These are phyloP conservation scores for Populus hybrid DNA, from an alignment of 441 rosid genomes.

Conservation along the genomic window DNA sequence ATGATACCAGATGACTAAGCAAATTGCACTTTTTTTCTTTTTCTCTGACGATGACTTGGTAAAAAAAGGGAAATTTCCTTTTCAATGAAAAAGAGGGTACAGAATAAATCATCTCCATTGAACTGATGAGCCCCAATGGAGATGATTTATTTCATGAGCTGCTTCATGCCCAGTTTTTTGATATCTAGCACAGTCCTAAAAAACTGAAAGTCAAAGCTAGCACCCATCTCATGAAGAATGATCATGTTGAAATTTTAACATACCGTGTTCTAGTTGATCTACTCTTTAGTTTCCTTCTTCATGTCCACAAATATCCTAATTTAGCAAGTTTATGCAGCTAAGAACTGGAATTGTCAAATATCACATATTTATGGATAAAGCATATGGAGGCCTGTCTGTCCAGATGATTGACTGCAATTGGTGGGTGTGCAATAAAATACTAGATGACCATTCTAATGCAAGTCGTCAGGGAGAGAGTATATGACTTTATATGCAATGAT, in stretches of 20 bases:
- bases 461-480: background rate
- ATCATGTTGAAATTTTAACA: background rate
- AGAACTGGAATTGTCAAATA: background rate
- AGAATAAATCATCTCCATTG: background rate
- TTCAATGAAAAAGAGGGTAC: background rate
- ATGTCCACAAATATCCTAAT: background rate
- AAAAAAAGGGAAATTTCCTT: background rate
- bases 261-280: background rate
- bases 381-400: background rate
- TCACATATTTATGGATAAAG: background rate
- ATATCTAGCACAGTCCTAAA: background rate
- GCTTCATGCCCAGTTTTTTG: background rate
- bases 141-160: background rate
- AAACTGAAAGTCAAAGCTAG: background rate
- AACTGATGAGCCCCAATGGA: background rate
- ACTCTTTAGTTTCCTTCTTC: background rate
- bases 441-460: background rate
- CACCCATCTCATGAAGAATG: background rate
- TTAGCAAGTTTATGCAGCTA: background rate
- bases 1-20: background rate
- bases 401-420: background rate
- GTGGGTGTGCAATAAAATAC: background rate
- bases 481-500: background rate
- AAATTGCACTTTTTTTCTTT: background rate
- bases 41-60: background rate